Percentiles rank a stretch among this genome's conserved stretches.
Conservation (phyloP, 352 stramenopile species). For the Phytophthora pluvialis region DNA sequence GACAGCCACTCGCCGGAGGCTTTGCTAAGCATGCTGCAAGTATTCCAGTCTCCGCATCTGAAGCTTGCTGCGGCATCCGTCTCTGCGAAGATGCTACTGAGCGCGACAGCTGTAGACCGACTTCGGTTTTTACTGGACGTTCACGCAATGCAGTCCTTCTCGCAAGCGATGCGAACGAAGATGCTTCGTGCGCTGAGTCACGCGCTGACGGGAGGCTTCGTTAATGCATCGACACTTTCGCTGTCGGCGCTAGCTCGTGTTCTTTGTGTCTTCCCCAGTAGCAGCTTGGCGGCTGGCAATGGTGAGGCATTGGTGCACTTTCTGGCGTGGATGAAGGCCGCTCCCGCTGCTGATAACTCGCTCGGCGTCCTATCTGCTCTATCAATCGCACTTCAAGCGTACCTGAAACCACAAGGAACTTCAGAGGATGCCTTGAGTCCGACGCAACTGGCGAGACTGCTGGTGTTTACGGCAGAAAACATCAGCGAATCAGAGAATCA, state of each 20-base stretch:
- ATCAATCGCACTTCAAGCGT: slow-evolving; percentile 25
- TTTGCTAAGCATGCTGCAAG: slow-evolving; percentile 68
- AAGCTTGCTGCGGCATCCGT: slow-evolving; percentile 11
- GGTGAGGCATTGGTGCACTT: slow-evolving; percentile 38
- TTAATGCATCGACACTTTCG: slow-evolving; percentile 34
- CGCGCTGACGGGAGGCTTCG: slow-evolving; percentile 67
- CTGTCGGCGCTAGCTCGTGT: slow-evolving; percentile 53
- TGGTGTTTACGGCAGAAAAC: slow-evolving; percentile 52
- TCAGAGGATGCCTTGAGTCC: slow-evolving; percentile 24
- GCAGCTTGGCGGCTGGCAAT: slow-evolving; percentile 35
- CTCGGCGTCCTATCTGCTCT: slow-evolving; percentile 21
- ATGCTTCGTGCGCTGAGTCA: slow-evolving; percentile 56
- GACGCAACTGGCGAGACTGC: slow-evolving; percentile 46
- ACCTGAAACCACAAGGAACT: slow-evolving; percentile 14
- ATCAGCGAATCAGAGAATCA: neutral
- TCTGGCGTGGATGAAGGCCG: slow-evolving; percentile 40
- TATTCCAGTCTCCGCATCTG: slow-evolving; percentile 50
- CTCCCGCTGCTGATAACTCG: neutral
- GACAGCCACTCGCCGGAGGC: slow-evolving; percentile 75
- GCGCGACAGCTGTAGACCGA: slow-evolving; percentile 45
- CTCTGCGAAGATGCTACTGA: slow-evolving; percentile 28
- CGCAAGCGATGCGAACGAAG: slow-evolving; percentile 61
- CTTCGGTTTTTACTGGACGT: slow-evolving; percentile 78
- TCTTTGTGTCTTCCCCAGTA: slow-evolving; percentile 59
- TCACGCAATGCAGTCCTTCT: slow-evolving; percentile 79